Conservation (phyloP, 2,329 filamentous ascomycete species). For the Aureobasidium sp. region DNA sequence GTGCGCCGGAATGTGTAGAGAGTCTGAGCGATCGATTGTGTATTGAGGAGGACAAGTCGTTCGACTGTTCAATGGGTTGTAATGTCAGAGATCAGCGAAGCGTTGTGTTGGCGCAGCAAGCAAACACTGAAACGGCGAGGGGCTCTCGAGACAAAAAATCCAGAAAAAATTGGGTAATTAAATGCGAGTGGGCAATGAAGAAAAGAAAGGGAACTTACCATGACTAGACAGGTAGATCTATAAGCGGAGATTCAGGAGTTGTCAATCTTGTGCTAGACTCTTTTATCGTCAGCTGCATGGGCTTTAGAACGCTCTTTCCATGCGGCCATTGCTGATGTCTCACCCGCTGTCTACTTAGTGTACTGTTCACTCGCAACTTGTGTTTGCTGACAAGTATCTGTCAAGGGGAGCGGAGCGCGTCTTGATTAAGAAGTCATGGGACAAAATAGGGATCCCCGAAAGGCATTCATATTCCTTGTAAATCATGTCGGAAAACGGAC, state of each 20-base stretch:
- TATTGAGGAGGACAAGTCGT: not conserved
- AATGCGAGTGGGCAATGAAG: not conserved
- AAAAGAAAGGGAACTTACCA: constrained; percentile 11
- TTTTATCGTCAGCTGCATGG: constrained; percentile 9
- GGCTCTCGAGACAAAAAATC: not conserved
- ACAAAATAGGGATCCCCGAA: not conserved
- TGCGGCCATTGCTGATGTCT: not conserved
- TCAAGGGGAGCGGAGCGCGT: not conserved
- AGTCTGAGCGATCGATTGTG: constrained; percentile 38
- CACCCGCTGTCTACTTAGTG: not conserved
- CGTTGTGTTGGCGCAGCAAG: constrained; percentile 4
- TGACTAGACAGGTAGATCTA: not conserved
- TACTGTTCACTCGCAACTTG: not conserved
- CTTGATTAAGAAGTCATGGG: not conserved
- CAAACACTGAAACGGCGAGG: constrained; percentile 1
- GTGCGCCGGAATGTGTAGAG: constrained; percentile 45
- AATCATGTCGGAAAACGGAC: not conserved
- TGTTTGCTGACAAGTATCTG: not conserved
- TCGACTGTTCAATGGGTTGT: not conserved
- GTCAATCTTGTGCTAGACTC: constrained; percentile 4
- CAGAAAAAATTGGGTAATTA: not conserved
- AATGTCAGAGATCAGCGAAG: constrained; percentile 7
- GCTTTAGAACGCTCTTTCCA: not conserved
- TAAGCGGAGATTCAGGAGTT: constrained; percentile 15
- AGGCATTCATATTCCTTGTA: not conserved